Conservation (phyloP, 1,139 yeast genomes). For the Ogataea hybrid region DNA sequence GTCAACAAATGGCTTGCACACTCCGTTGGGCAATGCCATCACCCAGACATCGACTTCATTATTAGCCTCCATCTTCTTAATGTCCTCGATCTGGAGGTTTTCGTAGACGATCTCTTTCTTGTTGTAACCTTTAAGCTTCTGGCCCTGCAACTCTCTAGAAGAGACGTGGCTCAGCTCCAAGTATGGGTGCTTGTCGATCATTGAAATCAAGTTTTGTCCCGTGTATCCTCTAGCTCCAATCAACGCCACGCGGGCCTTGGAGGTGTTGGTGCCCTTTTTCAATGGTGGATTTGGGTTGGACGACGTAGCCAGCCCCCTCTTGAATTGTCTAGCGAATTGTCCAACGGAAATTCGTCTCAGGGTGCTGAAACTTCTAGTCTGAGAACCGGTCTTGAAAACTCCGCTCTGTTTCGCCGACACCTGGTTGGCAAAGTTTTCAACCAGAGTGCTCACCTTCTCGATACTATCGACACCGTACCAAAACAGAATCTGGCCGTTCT, state of each 20-base stretch:
- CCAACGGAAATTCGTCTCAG: conserved; percentile 15
- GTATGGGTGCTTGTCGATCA: conserved; percentile 84
- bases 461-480: conserved; percentile 88
- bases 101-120: conserved; percentile 78
- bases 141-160: conserved; percentile 90
- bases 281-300: conserved; percentile 76
- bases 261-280: conserved; percentile 57
- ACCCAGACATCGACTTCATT: conserved; percentile 94
- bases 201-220: conserved; percentile 86
- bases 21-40: conserved; percentile 98
- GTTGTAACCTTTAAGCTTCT: conserved; percentile 81
- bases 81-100: conserved; percentile 85
- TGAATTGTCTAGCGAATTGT: conserved; percentile 32
- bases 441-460: conserved; percentile 60
- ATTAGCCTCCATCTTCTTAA: conserved; percentile 69
- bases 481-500: conserved; percentile 85
- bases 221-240: conserved; percentile 99
- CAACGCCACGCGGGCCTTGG: conserved; percentile 74
- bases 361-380: conserved; percentile 35
- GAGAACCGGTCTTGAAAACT: conserved; percentile 28
- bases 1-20: conserved; percentile 94
- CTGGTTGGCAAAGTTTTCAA: conserved; percentile 56
- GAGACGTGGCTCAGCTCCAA: conserved; percentile 90
- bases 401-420: conserved; percentile 40
- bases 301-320: conserved; percentile 37